Evolutionary conservation across 176 grass and related monocot genomes (phyloP).

Genomic region (Paspalum vaginatum): DNA sequence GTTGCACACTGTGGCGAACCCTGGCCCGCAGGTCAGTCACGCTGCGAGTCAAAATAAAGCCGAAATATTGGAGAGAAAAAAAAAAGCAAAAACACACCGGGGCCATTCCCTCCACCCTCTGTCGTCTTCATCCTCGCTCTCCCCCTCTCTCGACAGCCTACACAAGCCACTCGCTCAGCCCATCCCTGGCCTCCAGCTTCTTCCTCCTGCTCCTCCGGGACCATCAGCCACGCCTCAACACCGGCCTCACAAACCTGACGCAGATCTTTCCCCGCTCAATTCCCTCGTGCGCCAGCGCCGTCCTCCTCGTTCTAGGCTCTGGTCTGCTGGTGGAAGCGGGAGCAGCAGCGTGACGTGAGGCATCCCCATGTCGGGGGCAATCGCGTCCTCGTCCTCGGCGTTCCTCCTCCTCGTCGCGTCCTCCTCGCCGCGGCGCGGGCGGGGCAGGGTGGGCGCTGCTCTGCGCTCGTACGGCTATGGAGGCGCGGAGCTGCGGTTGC

Average conservation of each 20-base stretch:
- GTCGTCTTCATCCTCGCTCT: background rate
- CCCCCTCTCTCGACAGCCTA: background rate
- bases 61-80: background rate
- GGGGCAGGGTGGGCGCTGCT: constrained; percentile 18
- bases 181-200: constrained; percentile 34
- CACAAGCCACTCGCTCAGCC: constrained; percentile 26
- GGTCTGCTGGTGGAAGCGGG: background rate
- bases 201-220: constrained; percentile 5
- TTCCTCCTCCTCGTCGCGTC: constrained; percentile 37
- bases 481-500: constrained; percentile 18
- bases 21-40: background rate
- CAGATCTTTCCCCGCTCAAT: constrained; percentile 34
- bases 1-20: background rate
- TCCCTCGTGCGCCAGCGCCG: constrained; percentile 41
- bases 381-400: constrained; percentile 40
- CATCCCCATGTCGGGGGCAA: constrained; percentile 35
- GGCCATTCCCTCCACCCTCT: background rate
- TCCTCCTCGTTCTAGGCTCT: too few species aligned
- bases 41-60: background rate
- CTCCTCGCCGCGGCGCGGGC: constrained; percentile 24
- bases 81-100: background rate
- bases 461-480: constrained; percentile 25
- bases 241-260: constrained; percentile 18
- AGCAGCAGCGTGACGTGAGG: background rate
- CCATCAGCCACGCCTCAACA: background rate